Evolutionary conservation across 192 early-diverging fungal species (phyloP), one percentile per base, ranked within the genome.

Genomic region (Mortierella hygrophila): DNA sequence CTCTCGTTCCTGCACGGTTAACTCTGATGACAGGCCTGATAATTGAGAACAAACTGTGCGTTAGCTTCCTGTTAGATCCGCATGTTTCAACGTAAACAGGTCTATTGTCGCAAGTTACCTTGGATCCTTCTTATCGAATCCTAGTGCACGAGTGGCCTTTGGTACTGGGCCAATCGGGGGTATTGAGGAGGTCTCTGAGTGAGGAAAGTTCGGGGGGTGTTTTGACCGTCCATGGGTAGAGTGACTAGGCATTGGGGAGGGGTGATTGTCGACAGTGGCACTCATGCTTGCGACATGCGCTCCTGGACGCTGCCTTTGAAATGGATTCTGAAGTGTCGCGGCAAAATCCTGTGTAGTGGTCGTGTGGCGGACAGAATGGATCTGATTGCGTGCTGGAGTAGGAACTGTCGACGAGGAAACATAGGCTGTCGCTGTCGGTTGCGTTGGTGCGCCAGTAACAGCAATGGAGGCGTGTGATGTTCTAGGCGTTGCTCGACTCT

Each of bases 1-100:
- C 98, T 65, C 96, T 90, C 1, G 98, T 99, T 18, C 98, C 98
- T 1, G 96, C 97, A 15, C 98, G 93, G 80, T 95, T 97, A 10
- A 97, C 97, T 32, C 90, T 83, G 0, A 96, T 75, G 13, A 88
- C 81, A 6, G 94, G 95, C 44, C 97, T 95, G 29, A 49, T 73
- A 80, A 65, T 88, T 82, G 23, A 42, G 16, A 40, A 20, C 4
- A 32, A 16, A 54, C 8, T n/a, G 13, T 15, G 16, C 49, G 6
- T 47, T 46, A 16, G 71, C 8, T 13, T 0, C 37, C 18, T 41
- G 7, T 20, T 18, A 4, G 3, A 4, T 3, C n/a, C 26, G 13
- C 11, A 65, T 20, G 23, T 11, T 65, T 15, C 60, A 65, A 3
- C 29, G 11, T 4, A 15, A 32, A 0, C 11, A 35, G n/a, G 60